Evolutionary conservation across 2,329 filamentous ascomycete species (phyloP), one percentile per base, ranked within the genome.

Genomic region (Emmonsiellopsis sp.): DNA sequence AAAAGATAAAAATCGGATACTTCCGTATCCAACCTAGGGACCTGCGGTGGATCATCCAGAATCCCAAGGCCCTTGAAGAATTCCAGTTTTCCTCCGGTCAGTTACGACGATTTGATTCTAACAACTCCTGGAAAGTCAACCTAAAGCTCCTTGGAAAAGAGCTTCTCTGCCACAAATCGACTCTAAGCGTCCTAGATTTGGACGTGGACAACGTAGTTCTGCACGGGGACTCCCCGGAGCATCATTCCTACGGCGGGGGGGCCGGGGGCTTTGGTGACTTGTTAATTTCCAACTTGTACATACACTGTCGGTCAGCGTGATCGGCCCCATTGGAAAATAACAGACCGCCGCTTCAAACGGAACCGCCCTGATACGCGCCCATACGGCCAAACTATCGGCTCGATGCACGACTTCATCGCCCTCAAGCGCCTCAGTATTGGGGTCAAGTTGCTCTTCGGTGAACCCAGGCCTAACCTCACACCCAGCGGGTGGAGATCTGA

Each of bases 341-440:
- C 37, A 11, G 20, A 26, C 20, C 20, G 5, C 3, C 20, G 20
- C 20, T 26, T 26, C 20, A 26, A 26, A 26, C 20, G 38, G 15
- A 15, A 15, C 38, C 11, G 20, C 10, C 43, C 43, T 1, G 43
- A 46, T 46, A 15, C 13, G 4, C 34, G 34, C 26, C 47, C 47
- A 41, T 40, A 50, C 26, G 47, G 47, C 47, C 13, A 38, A 20
- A 40, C 31, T 50, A 51, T 54, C 15, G 57, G 56, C 1, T 58
- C 59, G 7, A 31, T 63, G 48, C 54, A 50, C 13, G 54, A 61
- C 2, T 62, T 63, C n/a, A n/a, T 11, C 8, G 51, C 54, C 5
- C 44, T 63, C 45, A 61, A 57, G 35, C 40, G 50, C 2, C 50
- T 63, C 41, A 59, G 58, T 34, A 16, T 62, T 15, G 59, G 54